Conservation (phyloP, 176 grass and related monocot species). For the Ananas comosus region DNA sequence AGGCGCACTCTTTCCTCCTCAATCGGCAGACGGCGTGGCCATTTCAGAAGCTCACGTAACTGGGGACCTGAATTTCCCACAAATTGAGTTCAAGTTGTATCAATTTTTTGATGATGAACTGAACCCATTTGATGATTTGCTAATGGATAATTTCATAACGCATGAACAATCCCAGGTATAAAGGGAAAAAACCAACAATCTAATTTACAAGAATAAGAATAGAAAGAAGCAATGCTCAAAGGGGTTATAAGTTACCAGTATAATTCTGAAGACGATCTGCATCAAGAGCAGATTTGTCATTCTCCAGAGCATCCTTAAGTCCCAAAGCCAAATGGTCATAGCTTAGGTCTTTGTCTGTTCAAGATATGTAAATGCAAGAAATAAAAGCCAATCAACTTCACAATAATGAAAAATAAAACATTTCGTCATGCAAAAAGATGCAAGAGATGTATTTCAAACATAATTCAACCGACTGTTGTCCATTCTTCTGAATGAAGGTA, state of each 20-base stretch:
- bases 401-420: not conserved
- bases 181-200: not conserved
- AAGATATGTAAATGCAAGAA: not conserved
- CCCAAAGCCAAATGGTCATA: slow-evolving; percentile 91
- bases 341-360: slow-evolving; percentile 74
- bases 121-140: slow-evolving; percentile 5
- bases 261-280: slow-evolving; percentile 66
- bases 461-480: no score
- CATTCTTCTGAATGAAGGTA: no score
- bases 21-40: slow-evolving; percentile 78
- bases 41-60: slow-evolving; percentile 64
- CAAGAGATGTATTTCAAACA: no score
- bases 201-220: not conserved
- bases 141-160: not conserved
- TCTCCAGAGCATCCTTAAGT: slow-evolving; percentile 72
- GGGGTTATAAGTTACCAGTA: slow-evolving; percentile 34
- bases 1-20: slow-evolving; percentile 86
- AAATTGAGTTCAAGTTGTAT: slow-evolving; percentile 2
- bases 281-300: slow-evolving; percentile 77
- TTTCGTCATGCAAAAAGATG: no score
- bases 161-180: not conserved
- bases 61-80: slow-evolving; percentile 51
- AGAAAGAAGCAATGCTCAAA: not conserved
- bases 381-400: not conserved
- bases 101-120: not conserved